phyloP scores from a whole-genome alignment of 2,329 filamentous ascomycete species.

The Cadophora luteo-olivacea region DNA sequence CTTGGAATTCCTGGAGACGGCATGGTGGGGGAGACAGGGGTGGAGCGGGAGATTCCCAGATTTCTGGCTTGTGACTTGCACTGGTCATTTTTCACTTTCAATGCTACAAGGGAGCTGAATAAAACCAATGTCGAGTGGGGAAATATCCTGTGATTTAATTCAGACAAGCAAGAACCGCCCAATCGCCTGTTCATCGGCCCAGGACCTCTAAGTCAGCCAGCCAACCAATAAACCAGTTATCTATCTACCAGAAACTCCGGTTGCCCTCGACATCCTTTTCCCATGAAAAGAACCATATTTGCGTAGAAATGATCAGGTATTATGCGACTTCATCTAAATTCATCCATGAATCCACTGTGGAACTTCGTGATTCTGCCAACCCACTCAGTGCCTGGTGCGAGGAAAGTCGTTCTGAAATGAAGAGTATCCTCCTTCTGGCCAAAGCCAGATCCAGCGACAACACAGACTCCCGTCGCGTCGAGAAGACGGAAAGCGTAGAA shows the following conservation, averaged over 20 bases:
- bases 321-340: constrained; percentile 61
- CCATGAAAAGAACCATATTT: background rate
- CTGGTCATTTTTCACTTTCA: background rate
- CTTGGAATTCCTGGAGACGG: constrained; percentile 8
- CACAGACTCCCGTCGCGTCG: constrained; percentile 92
- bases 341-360: constrained; percentile 87
- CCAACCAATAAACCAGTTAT: background rate
- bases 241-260: constrained; percentile 2
- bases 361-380: constrained; percentile 86
- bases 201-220: constrained; percentile 5
- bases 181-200: background rate
- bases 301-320: background rate
- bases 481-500: constrained; percentile 93
- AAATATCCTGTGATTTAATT: constrained; percentile 1
- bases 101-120: background rate
- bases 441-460: constrained; percentile 91
- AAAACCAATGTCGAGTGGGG: background rate
- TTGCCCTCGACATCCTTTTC: background rate
- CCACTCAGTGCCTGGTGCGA: constrained; percentile 97
- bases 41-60: background rate
- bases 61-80: background rate
- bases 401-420: constrained; percentile 96
- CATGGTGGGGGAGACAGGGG: background rate
- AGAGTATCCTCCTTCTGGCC: constrained; percentile 90
- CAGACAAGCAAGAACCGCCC: constrained; percentile 7